These are phyloP conservation scores for Fusarium stilboides DNA, from an alignment of 2,329 filamentous ascomycete species.

Conservation along the genomic window DNA sequence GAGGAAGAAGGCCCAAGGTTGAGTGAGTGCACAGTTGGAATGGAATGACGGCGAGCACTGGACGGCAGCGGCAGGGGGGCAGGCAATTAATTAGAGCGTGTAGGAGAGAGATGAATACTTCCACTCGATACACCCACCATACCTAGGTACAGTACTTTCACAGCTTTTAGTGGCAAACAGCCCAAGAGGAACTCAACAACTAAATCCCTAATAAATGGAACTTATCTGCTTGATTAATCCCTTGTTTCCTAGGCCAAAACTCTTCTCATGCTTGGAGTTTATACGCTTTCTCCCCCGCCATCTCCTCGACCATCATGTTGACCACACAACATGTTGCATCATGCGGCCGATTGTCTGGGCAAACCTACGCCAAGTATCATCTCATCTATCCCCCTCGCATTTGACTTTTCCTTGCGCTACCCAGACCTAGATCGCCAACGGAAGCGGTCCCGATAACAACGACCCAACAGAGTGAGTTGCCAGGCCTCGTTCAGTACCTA, in stretches of 20 bases:
- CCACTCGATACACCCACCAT: not conserved
- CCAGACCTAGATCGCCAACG: not conserved
- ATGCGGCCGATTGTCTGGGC: slow-evolving; percentile 1
- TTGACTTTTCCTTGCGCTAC: slow-evolving; percentile 2
- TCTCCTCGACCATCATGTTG: not conserved
- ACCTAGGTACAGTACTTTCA: too few species aligned
- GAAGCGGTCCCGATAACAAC: too few species aligned
- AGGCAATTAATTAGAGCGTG: not conserved
- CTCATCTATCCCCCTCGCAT: slow-evolving; percentile 17
- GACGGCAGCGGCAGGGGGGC: slow-evolving; percentile 3
- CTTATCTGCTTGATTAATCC: not conserved
- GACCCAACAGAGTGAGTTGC: not conserved
- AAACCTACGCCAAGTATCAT: slow-evolving; percentile 6
- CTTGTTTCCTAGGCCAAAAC: not conserved
- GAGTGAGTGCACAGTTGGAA: slow-evolving; percentile 7
- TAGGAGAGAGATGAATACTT: slow-evolving; percentile 2
- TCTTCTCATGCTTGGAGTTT: not conserved
- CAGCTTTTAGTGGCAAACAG: too few species aligned
- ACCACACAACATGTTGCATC: not conserved
- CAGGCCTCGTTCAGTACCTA: not conserved
- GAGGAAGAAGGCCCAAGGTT: not conserved
- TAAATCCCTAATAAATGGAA: not conserved
- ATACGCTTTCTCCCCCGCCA: not conserved
- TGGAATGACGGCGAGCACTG: slow-evolving; percentile 24
- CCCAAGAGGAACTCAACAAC: not conserved